phyloP scores from a whole-genome alignment of 139 green algal species.

The Chlorella ohadii region DNA sequence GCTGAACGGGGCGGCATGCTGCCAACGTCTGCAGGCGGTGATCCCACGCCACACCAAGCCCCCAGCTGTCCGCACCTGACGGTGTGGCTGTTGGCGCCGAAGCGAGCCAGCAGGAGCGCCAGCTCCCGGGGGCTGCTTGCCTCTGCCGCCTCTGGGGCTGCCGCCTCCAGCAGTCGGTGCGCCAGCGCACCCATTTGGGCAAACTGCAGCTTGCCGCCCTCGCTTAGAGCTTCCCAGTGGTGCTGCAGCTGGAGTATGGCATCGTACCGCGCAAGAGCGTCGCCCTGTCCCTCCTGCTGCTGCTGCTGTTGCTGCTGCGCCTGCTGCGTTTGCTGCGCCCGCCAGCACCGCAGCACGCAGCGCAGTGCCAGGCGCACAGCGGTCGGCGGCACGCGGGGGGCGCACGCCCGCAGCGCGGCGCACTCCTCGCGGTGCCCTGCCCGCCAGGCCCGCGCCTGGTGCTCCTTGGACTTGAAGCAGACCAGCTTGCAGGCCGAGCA shows the following conservation, averaged over 20 bases:
- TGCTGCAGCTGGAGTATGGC: conserved; percentile 55
- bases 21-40: too few relatives aligned
- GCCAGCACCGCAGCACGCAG: conserved; percentile 36
- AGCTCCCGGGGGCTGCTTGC: conserved; percentile 34
- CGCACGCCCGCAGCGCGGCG: conserved; percentile 48
- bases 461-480: conserved; percentile 58
- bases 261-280: conserved; percentile 7
- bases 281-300: not conserved
- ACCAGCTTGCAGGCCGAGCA: conserved; percentile 63
- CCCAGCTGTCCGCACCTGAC: not conserved
- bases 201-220: conserved; percentile 56
- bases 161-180: not conserved
- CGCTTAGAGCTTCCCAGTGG: conserved; percentile 66
- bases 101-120: conserved; percentile 68
- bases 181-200: conserved; percentile 76
- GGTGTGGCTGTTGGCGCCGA: conserved; percentile 28
- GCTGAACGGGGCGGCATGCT: too few relatives aligned
- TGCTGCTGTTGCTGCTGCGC: conserved; percentile 3
- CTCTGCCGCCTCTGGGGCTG: not conserved
- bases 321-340: not conserved
- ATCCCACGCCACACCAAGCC: too few relatives aligned
- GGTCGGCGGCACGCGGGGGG: conserved; percentile 61
- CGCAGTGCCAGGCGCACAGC: conserved; percentile 69
- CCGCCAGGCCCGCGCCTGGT: conserved; percentile 71
- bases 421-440: conserved; percentile 69